Evolutionary conservation across 495 filamentous ascomycete species (phyloP), one percentile per base, ranked within the genome.

Genomic region (Penicillium cataractarum): DNA sequence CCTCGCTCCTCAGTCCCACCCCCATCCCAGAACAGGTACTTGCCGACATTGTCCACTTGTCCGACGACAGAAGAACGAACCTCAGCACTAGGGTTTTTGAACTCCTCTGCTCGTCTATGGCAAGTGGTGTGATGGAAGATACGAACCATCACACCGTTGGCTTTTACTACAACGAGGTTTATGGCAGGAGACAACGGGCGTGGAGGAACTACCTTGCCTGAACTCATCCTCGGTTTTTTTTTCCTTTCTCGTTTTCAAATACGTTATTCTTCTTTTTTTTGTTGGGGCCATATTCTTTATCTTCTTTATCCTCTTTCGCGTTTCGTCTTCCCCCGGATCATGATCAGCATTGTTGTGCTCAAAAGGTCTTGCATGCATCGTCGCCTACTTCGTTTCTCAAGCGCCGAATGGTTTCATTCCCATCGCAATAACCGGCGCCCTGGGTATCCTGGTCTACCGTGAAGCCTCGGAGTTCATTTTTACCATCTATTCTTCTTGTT

Each of bases 91-190:
- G 27, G 51, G 27, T 69, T 24, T 27, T 59, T 35, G 31, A 58
- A 13, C n/a, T 65, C 10, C 57, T 65, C 21, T 32, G 21, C 27
- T 57, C 51, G 35, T 22, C 60, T 21, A 56, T 66, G 52, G 66
- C 32, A 46, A 83, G 86, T 71, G 82, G 81, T 50, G 76, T 75
- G 31, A 78, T 87, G 55, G 83, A 84, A 57, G 60, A 80, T 62
- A 78, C 78, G 70, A 89, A 84, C 68, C 80, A 84, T 62, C 81
- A 82, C 72, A 86, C 79, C 70, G 75, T 86, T 60, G 68, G 77
- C 63, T 75, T 73, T 58, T 67, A 79, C 40, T 67, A 83, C 65
- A 76, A 80, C 73, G 58, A 61, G 54, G 67, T 55, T 42, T 58
- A 40, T 55, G 65, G 58, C 39, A 7, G 3, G 24, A 21, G 37